Conservation (phyloP, 2,329 filamentous ascomycete genomes). For the Xylariaceae sp. region DNA sequence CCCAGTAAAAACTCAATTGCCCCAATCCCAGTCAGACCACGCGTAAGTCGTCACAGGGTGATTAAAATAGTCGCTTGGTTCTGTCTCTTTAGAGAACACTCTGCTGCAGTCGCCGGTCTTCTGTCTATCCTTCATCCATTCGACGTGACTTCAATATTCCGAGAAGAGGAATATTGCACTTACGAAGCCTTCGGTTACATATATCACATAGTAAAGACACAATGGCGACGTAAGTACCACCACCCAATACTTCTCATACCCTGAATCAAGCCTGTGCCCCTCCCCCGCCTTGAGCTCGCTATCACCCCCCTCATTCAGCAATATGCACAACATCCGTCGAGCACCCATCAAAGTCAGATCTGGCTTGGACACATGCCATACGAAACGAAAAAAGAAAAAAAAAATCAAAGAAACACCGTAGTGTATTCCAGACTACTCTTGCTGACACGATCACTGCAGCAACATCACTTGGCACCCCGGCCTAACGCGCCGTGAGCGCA, state of each 20-base stretch:
- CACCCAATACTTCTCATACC: background rate
- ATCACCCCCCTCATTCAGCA: too few relatives aligned
- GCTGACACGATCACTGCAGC: slow-evolving; percentile 49
- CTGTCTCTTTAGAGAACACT: too few relatives aligned
- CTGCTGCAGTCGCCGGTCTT: too few relatives aligned
- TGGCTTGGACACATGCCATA: background rate
- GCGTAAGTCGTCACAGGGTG: background rate
- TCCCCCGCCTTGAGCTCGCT: background rate
- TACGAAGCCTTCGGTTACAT: too few relatives aligned
- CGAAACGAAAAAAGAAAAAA: background rate
- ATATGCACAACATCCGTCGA: too few relatives aligned
- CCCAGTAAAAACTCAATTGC: too few relatives aligned
- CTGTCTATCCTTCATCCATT: too few relatives aligned
- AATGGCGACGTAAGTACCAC: slow-evolving; percentile 28
- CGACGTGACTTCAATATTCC: too few relatives aligned
- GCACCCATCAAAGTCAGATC: too few relatives aligned
- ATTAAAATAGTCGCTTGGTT: background rate
- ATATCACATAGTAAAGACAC: slow-evolving; percentile 1
- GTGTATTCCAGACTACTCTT: too few relatives aligned
- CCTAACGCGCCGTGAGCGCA: slow-evolving; percentile 74
- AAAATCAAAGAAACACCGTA: too few relatives aligned
- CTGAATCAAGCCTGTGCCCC: background rate
- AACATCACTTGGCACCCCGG: slow-evolving; percentile 90
- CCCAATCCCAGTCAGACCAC: background rate
- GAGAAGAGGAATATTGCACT: too few relatives aligned